Evolutionary conservation across 768 basidiomycete genomes (phyloP).

Genomic region (Pholiota molesta): DNA sequence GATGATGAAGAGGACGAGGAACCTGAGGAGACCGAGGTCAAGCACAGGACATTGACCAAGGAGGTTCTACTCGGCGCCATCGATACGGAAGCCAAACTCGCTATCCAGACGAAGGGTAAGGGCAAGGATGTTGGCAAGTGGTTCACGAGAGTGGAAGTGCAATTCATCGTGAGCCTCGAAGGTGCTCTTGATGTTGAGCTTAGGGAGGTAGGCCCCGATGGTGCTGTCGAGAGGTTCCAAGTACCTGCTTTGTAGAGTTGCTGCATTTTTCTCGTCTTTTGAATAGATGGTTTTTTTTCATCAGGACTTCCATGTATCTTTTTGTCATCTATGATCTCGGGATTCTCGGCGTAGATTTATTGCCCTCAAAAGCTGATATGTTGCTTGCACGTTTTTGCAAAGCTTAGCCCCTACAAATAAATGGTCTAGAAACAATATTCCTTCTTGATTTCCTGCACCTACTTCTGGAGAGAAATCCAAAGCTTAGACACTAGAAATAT

Average conservation of each 20-base stretch:
- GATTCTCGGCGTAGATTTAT: constrained; percentile 1
- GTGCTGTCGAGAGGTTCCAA: constrained; percentile 19
- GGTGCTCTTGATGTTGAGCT: constrained; percentile 42
- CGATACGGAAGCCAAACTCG: constrained; percentile 43
- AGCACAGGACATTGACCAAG: constrained; percentile 63
- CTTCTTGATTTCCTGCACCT: too few species aligned
- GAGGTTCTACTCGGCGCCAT: constrained; percentile 50
- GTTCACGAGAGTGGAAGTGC: constrained; percentile 53
- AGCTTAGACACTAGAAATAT: too few species aligned
- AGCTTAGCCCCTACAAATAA: too few species aligned
- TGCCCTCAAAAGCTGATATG: too few species aligned
- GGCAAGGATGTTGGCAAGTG: constrained; percentile 45
- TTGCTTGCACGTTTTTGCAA: too few species aligned
- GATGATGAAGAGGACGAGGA: constrained; percentile 56
- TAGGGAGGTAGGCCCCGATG: constrained; percentile 38
- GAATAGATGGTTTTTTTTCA: not conserved
- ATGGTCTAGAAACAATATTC: too few species aligned
- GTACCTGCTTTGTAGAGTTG: constrained; percentile 17
- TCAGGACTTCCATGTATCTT: not conserved
- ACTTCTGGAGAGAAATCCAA: too few species aligned
- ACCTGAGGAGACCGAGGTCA: constrained; percentile 63
- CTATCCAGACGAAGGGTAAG: constrained; percentile 42
- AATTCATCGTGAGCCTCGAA: constrained; percentile 38
- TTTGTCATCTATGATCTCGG: too few species aligned
- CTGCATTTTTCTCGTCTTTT: not conserved